phyloP scores from a whole-genome alignment of 1,284 basidiomycete genomes.

The Jaminaea rosea region DNA sequence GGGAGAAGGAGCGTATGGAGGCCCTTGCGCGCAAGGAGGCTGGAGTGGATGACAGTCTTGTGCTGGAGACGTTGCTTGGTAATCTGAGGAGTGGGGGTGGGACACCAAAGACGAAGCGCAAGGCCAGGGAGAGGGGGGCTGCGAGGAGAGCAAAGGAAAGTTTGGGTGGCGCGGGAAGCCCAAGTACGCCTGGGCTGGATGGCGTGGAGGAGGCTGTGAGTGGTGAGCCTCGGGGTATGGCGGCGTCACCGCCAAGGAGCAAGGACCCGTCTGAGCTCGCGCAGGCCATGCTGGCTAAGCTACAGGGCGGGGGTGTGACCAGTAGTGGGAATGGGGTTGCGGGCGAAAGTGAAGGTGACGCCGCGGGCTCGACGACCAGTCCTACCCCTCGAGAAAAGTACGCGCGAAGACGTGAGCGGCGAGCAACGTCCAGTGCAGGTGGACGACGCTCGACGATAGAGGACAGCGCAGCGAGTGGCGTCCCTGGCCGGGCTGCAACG shows the following conservation, averaged over 20 bases:
- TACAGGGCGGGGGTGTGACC: slow-evolving; percentile 22
- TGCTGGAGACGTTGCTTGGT: slow-evolving; percentile 43
- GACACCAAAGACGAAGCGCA: slow-evolving; percentile 35
- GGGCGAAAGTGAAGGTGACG: not conserved
- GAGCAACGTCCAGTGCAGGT: slow-evolving; percentile 9
- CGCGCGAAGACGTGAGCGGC: slow-evolving; percentile 9
- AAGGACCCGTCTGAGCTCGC: slow-evolving; percentile 35
- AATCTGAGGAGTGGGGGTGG: slow-evolving; percentile 36
- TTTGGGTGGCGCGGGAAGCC: not conserved
- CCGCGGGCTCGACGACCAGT: not conserved
- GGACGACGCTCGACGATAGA: slow-evolving; percentile 4
- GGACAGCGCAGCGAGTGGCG: no score
- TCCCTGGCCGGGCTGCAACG: no score
- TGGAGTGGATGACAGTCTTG: slow-evolving; percentile 40
- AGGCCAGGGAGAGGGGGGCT: slow-evolving; percentile 20
- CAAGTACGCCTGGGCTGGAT: not conserved
- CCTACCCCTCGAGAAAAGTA: not conserved
- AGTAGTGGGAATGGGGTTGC: no score
- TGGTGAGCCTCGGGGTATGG: not conserved
- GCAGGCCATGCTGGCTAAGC: slow-evolving; percentile 37
- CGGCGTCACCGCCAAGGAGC: slow-evolving; percentile 9
- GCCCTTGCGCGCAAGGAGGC: slow-evolving; percentile 39
- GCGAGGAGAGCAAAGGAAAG: slow-evolving; percentile 2
- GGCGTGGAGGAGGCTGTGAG: not conserved
- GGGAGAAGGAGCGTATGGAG: slow-evolving; percentile 37